phyloP scores from a whole-genome alignment of 1,139 yeast species.

The Yamadazyma diddensiae region DNA sequence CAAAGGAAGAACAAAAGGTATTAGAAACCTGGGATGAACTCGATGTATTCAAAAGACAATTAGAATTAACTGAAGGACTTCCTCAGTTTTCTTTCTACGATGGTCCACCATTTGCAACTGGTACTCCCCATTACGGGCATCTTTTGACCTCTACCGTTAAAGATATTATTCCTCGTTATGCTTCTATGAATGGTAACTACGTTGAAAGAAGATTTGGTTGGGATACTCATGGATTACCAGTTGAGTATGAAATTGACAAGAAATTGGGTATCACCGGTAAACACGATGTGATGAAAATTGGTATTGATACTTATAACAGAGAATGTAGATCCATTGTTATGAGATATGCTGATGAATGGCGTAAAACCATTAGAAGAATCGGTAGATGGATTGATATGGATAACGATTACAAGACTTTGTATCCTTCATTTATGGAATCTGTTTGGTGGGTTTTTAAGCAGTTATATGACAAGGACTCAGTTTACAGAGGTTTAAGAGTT shows the following conservation, averaged over 20 bases:
- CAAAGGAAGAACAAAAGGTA: conserved; percentile 84
- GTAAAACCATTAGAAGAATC: conserved; percentile 83
- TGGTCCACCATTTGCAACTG: conserved; percentile 99
- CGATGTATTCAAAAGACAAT: conserved; percentile 86
- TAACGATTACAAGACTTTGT: conserved; percentile 94
- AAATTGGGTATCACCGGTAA: conserved; percentile 89
- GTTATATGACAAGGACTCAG: conserved; percentile 78
- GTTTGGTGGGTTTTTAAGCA: conserved; percentile 99
- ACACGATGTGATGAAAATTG: conserved; percentile 90
- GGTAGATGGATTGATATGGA: conserved; percentile 99
- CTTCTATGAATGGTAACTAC: conserved; percentile 94
- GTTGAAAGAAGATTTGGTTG: conserved; percentile 98
- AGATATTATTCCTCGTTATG: conserved; percentile 96
- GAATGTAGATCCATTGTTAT: conserved; percentile 96
- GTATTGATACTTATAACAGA: conserved; percentile 87
- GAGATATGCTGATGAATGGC: conserved; percentile 96
- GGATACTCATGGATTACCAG: conserved; percentile 99
- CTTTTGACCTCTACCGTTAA: conserved; percentile 93
- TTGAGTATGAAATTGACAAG: conserved; percentile 98
- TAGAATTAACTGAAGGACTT: conserved; percentile 78
- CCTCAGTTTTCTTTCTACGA: conserved; percentile 93
- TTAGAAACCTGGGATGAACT: conserved; percentile 81
- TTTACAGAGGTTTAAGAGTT: conserved; percentile 91
- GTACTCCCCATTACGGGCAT: conserved; percentile 98
- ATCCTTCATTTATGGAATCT: conserved; percentile 95